A percentile compares a stretch with the other conserved stretches of the same genome.
Conservation (phyloP, 1,139 yeast genomes). For the Zygosaccharomyces sapae region DNA sequence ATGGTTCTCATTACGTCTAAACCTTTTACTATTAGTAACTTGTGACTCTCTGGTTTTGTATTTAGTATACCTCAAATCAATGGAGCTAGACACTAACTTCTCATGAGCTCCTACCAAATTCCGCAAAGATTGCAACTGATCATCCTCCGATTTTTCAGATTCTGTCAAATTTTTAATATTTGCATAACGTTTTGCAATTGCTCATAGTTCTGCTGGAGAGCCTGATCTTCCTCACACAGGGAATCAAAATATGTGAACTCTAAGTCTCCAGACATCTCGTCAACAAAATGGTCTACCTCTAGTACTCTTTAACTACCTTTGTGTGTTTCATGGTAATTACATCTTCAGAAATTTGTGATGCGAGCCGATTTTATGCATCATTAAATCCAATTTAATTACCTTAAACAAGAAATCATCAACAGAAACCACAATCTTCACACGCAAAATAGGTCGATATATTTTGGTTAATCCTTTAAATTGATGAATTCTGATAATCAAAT, state of each 20-base stretch:
- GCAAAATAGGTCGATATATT: background rate
- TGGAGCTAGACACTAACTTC: slow-evolving; percentile 15
- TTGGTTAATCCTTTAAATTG: background rate
- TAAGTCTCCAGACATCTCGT: slow-evolving; percentile 2
- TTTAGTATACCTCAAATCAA: slow-evolving; percentile 23
- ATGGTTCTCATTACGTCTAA: slow-evolving; percentile 8
- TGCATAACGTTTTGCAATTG: slow-evolving; percentile 17
- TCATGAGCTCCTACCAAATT: slow-evolving; percentile 14
- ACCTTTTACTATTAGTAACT: slow-evolving; percentile 12
- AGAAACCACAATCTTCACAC: slow-evolving; percentile 1
- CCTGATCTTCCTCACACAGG: slow-evolving; percentile 30
- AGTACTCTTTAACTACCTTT: background rate
- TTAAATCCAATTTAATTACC: background rate
- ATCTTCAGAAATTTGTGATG: slow-evolving; percentile 9
- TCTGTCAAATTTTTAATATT: slow-evolving; percentile 18
- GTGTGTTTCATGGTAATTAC: background rate
- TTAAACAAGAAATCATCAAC: background rate
- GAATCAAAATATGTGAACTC: slow-evolving; percentile 26
- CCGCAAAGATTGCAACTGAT: slow-evolving; percentile 14
- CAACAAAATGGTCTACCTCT: background rate
- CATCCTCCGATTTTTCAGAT: slow-evolving; percentile 13
- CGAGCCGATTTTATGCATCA: slow-evolving; percentile 5
- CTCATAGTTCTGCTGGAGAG: slow-evolving; percentile 22
- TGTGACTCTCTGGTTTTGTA: slow-evolving; percentile 23
- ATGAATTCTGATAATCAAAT: slow-evolving; percentile 12